phyloP scores from a whole-genome alignment of 192 early-diverging fungal species.

The Radiomyces spectabilis region DNA sequence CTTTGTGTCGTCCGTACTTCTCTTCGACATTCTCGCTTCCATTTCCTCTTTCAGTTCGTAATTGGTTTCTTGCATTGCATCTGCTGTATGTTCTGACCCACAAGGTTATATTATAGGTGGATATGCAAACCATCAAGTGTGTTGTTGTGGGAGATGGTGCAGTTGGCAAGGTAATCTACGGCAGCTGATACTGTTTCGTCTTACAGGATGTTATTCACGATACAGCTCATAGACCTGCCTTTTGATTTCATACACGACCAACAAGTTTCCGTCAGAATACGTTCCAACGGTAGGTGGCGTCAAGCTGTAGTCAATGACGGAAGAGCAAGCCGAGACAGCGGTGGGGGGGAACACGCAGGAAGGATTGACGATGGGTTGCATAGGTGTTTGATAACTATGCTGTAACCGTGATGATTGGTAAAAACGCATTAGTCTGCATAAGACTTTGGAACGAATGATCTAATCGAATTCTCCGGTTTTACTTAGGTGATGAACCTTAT shows the following conservation, averaged over 20 bases:
- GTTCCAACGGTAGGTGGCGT: slow-evolving; percentile 78
- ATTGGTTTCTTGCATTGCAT: too few species aligned
- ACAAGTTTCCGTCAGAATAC: slow-evolving; percentile 95
- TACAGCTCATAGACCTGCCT: slow-evolving; percentile 68
- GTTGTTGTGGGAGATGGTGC: slow-evolving; percentile 75
- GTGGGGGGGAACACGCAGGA: too few species aligned
- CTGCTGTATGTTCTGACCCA: too few species aligned
- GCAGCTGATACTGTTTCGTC: not conserved
- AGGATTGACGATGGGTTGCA: too few species aligned
- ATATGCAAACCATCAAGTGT: slow-evolving; percentile 85
- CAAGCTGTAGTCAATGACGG: too few species aligned
- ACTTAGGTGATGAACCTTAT: slow-evolving; percentile 76
- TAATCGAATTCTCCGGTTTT: not conserved
- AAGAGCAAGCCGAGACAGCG: too few species aligned
- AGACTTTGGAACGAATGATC: not conserved
- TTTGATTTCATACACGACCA: slow-evolving; percentile 93
- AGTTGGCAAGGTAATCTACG: slow-evolving; percentile 54
- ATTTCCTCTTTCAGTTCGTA: too few species aligned
- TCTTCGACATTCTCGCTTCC: too few species aligned
- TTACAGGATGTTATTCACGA: not conserved
- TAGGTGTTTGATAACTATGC: slow-evolving; percentile 98
- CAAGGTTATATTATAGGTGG: too few species aligned
- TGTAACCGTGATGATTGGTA: slow-evolving; percentile 97
- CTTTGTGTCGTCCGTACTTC: too few species aligned
- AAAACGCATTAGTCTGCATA: not conserved